phyloP scores from a whole-genome alignment of 352 stramenopile species.

The Phytophthora agathidicida region DNA sequence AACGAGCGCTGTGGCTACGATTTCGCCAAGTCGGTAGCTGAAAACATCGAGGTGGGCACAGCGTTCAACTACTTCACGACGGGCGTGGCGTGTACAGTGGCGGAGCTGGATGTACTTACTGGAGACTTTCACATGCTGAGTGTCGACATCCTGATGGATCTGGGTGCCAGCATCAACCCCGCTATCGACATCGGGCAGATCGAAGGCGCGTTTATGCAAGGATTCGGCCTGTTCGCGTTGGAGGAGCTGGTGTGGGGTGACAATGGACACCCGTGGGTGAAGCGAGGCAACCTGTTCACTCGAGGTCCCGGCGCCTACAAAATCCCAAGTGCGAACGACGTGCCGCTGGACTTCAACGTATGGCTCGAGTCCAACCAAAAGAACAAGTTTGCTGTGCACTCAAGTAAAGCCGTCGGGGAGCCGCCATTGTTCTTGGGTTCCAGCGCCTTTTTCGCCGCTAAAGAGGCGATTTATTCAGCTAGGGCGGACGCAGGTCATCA shows the following conservation, averaged over 20 bases:
- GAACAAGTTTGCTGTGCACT: constrained; percentile 96
- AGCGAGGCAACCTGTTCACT: constrained; percentile 93
- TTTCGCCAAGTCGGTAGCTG: constrained; percentile 84
- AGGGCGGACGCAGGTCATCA: constrained; percentile 66
- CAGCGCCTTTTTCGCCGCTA: constrained; percentile 96
- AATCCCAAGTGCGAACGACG: constrained; percentile 96
- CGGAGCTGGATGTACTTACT: constrained; percentile 96
- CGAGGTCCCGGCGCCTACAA: constrained; percentile 96
- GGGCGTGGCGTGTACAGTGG: constrained; percentile 91
- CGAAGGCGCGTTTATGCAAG: constrained; percentile 97
- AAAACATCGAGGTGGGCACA: constrained; percentile 91
- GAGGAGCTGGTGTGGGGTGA: constrained; percentile 96
- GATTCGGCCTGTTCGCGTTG: constrained; percentile 94
- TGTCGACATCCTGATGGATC: constrained; percentile 91
- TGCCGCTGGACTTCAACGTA: constrained; percentile 94
- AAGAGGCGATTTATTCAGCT: constrained; percentile 92
- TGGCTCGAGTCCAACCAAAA: constrained; percentile 92
- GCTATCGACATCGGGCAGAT: constrained; percentile 98
- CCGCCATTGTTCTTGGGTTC: constrained; percentile 95
- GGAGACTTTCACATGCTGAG: constrained; percentile 91
- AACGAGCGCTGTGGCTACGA: constrained; percentile 94
- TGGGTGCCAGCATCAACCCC: constrained; percentile 96
- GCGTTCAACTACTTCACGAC: constrained; percentile 98
- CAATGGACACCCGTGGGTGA: constrained; percentile 94
- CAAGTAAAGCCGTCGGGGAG: constrained; percentile 96